phyloP scores from a whole-genome alignment of 2,329 filamentous ascomycete genomes.

The Chrysosporium keratinophilum region DNA sequence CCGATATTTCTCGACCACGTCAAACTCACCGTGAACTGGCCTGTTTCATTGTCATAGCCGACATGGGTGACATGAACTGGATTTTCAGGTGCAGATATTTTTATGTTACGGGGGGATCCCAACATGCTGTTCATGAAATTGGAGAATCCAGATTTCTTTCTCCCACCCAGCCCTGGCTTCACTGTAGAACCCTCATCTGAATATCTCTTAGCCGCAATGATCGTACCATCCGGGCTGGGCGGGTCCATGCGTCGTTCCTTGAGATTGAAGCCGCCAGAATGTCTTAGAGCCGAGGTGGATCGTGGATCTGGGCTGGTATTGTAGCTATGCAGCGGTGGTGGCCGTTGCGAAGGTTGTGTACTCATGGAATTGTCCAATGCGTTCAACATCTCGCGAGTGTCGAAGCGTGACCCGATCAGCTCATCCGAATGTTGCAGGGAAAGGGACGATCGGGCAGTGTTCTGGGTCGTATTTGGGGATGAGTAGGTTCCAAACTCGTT shows the following conservation, averaged over 20 bases:
- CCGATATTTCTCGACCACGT: not conserved
- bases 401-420: slow-evolving; percentile 36
- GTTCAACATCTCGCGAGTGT: slow-evolving; percentile 37
- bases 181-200: slow-evolving; percentile 62
- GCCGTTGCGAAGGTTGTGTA: slow-evolving; percentile 26
- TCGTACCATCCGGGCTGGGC: slow-evolving; percentile 39
- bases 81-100: slow-evolving; percentile 96
- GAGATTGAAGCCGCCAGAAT: slow-evolving; percentile 55
- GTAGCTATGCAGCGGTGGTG: slow-evolving; percentile 37
- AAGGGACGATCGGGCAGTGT: slow-evolving; percentile 29
- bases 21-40: slow-evolving; percentile 73
- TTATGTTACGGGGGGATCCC: slow-evolving; percentile 75
- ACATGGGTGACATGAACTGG: slow-evolving; percentile 97
- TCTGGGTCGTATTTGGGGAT: slow-evolving; percentile 21
- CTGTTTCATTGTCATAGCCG: slow-evolving; percentile 90
- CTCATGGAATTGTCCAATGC: slow-evolving; percentile 34
- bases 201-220: slow-evolving; percentile 52
- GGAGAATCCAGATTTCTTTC: slow-evolving; percentile 83
- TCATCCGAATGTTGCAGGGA: slow-evolving; percentile 36
- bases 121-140: slow-evolving; percentile 77
- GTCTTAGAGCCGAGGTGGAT: slow-evolving; percentile 49
- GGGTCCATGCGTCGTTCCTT: slow-evolving; percentile 45
- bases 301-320: slow-evolving; percentile 48
- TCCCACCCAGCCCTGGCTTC: slow-evolving; percentile 49
- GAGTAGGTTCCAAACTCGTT: slow-evolving; percentile 26